Evolutionary conservation across 2,329 filamentous ascomycete species (phyloP).

Genomic region (Nemania abortiva): DNA sequence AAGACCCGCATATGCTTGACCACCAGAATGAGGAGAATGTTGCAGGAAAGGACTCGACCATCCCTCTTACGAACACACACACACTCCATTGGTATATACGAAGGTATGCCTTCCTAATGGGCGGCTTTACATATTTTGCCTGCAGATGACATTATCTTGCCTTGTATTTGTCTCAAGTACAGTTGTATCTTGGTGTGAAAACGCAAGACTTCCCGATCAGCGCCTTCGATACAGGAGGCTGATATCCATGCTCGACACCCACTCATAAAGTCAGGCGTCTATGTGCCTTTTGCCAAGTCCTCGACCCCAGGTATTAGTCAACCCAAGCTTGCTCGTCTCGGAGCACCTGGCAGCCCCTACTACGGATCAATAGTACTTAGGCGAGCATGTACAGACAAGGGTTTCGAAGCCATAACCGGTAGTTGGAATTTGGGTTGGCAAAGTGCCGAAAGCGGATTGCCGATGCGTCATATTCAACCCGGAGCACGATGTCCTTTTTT

Average conservation of each 20-base stretch:
- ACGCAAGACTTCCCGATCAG: neutral
- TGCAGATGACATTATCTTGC: neutral
- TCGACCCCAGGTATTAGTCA: neutral
- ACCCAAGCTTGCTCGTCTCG: neutral
- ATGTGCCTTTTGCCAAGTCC: neutral
- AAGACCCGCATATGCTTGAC: conserved; percentile 7
- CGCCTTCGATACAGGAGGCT: neutral
- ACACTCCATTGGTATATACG: neutral
- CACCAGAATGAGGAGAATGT: conserved; percentile 8
- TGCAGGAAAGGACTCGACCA: conserved; percentile 7
- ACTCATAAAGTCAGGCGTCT: neutral
- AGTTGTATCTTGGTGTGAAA: neutral
- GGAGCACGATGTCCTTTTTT: neutral
- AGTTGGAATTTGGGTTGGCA: conserved; percentile 11
- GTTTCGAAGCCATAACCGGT: conserved; percentile 17
- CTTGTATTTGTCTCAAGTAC: neutral
- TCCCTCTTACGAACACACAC: conserved; percentile 3
- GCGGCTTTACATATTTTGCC: neutral
- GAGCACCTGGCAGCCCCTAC: neutral
- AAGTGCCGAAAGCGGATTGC: conserved; percentile 31
- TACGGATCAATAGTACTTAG: neutral
- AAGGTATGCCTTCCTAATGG: conserved; percentile 15
- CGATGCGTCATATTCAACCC: conserved; percentile 10
- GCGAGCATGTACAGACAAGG: conserved; percentile 11
- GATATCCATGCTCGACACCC: neutral